Evolutionary conservation across 106 monocot genomes (phyloP).

Genomic region (Acanthochlamys bracteata): DNA sequence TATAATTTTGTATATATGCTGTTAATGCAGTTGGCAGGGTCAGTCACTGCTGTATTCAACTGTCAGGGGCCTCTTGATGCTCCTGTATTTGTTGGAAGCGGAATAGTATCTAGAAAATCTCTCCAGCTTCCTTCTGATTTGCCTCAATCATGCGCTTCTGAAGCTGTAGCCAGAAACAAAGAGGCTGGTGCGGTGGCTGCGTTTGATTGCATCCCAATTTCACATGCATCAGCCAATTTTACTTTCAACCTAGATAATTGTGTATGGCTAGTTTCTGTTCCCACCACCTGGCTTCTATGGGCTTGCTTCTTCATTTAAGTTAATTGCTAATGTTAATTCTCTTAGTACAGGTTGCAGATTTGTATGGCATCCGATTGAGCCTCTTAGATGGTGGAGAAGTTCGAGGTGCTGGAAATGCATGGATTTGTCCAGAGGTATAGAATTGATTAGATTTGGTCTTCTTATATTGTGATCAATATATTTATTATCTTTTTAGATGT

Average conservation of each 20-base stretch:
- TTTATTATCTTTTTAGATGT: not conserved
- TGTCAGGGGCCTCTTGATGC: conserved; percentile 98
- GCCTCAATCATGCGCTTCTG: conserved; percentile 64
- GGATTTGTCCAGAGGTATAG: conserved; percentile 95
- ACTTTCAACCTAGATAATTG: conserved; percentile 92
- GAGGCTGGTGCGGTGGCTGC: conserved; percentile 98
- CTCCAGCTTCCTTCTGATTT: conserved; percentile 34
- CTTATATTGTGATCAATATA: too few relatives aligned
- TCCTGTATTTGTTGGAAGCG: conserved; percentile 95
- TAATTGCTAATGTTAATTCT: not conserved
- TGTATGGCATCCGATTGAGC: conserved; percentile 92
- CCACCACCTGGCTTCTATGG: not conserved
- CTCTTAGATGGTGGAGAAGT: conserved; percentile 97
- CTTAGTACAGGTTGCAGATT: conserved; percentile 71
- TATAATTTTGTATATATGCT: conserved; percentile 1
- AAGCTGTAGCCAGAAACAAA: conserved; percentile 73
- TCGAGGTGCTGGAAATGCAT: conserved; percentile 96
- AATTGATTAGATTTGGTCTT: not conserved
- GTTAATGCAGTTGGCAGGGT: conserved; percentile 76
- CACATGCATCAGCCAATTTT: conserved; percentile 96
- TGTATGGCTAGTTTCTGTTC: conserved; percentile 49
- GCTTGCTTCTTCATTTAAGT: not conserved
- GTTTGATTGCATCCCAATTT: conserved; percentile 87
- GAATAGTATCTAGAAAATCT: conserved; percentile 76
- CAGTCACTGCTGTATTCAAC: conserved; percentile 88